Evolutionary conservation across 768 basidiomycete species (phyloP).

Genomic region (Mycena floridula): DNA sequence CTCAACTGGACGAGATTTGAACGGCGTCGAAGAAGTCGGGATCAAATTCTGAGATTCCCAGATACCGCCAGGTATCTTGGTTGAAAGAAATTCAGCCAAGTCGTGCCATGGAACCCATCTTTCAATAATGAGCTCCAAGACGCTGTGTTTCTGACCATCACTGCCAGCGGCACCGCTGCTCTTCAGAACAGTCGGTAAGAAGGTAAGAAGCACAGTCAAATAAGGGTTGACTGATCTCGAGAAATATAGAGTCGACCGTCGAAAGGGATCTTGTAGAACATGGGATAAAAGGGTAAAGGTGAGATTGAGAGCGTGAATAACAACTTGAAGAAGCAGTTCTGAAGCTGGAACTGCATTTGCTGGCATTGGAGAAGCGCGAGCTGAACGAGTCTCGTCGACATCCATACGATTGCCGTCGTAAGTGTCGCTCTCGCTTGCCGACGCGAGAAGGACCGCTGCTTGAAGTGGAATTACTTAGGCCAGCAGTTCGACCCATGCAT

Average conservation of each 20-base stretch:
- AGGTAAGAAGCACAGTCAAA: too few species aligned
- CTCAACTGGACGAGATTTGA: too few species aligned
- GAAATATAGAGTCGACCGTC: constrained; percentile 51
- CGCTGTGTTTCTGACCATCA: constrained; percentile 39
- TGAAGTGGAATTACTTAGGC: not conserved
- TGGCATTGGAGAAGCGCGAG: constrained; percentile 22
- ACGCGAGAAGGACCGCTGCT: not conserved
- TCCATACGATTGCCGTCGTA: constrained; percentile 16
- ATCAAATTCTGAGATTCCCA: too few species aligned
- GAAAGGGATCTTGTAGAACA: constrained; percentile 58
- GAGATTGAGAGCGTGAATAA: constrained; percentile 76
- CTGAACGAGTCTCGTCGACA: constrained; percentile 7
- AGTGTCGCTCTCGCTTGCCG: constrained; percentile 1
- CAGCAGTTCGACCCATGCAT: constrained; percentile 42
- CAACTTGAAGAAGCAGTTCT: constrained; percentile 27
- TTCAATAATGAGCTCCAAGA: constrained; percentile 60
- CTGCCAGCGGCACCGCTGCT: not conserved
- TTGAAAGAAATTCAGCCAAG: constrained; percentile 58
- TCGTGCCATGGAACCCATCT: too few species aligned
- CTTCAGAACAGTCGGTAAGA: too few species aligned
- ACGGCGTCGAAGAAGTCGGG: too few species aligned
- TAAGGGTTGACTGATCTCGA: too few species aligned
- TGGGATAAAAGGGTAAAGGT: constrained; percentile 73
- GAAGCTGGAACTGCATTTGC: too few species aligned
- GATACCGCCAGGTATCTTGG: constrained; percentile 56